A percentile compares a stretch with the other conserved stretches of the same genome.
phyloP scores from a whole-genome alignment of 2,329 filamentous ascomycete species.

The Aureobasidium sp. region DNA sequence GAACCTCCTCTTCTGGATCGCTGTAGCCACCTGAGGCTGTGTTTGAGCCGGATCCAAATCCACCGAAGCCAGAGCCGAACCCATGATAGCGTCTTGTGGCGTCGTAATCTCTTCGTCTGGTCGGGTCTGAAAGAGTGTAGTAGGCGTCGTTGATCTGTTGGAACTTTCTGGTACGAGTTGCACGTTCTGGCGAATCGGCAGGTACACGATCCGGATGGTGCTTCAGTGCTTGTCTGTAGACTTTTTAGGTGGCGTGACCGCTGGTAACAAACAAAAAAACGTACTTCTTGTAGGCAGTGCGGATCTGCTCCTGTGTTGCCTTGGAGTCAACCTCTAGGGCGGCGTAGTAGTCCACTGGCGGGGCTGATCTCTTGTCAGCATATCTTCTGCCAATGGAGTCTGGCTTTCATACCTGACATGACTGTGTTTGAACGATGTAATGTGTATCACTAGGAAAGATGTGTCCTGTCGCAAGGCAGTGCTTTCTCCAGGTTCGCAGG shows the following conservation, averaged over 20 bases:
- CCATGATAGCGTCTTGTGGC: conserved; percentile 54
- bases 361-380: conserved; percentile 17
- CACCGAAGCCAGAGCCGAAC: conserved; percentile 22
- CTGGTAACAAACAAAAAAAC: conserved; percentile 2
- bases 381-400: background rate
- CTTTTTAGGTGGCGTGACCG: conserved; percentile 57
- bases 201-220: conserved; percentile 90
- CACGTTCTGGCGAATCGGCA: conserved; percentile 71
- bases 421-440: background rate
- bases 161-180: conserved; percentile 74
- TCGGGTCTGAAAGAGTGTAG: conserved; percentile 75
- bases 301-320: conserved; percentile 74
- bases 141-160: conserved; percentile 91
- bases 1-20: conserved; percentile 41
- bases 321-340: conserved; percentile 41
- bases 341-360: conserved; percentile 29
- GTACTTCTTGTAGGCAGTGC: conserved; percentile 84
- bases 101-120: conserved; percentile 77
- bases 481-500: conserved; percentile 2
- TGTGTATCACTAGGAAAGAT: conserved; percentile 1
- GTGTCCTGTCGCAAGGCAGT: background rate
- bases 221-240: conserved; percentile 70
- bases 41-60: conserved; percentile 24
- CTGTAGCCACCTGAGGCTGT: conserved; percentile 33
- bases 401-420: conserved; percentile 15